Evolutionary conservation across 257 asterid species (phyloP).

Genomic region (Lavandula angustifolia): DNA sequence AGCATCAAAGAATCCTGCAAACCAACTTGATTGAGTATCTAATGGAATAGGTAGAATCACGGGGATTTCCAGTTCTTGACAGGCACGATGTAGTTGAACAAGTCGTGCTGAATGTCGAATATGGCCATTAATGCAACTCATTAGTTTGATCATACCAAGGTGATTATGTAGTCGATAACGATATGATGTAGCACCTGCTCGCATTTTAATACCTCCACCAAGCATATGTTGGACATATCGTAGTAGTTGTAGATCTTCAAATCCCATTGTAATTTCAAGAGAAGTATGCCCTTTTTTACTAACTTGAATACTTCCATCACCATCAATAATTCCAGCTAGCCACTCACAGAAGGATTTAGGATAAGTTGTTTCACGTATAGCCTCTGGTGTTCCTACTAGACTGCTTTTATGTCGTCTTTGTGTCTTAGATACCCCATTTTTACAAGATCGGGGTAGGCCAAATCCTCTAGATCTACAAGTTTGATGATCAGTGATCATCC

Average conservation of each 20-base stretch:
- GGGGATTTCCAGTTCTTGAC: slow-evolving; percentile 14
- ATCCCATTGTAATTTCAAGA: slow-evolving; percentile 21
- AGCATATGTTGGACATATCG: slow-evolving; percentile 28
- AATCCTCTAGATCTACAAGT: slow-evolving; percentile 86
- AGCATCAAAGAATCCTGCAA: slow-evolving; percentile 18
- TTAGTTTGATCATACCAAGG: not conserved
- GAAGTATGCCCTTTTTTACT: slow-evolving; percentile 6
- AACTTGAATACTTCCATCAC: slow-evolving; percentile 27
- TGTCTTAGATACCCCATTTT: no score
- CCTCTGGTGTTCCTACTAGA: no score
- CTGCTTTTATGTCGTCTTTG: no score
- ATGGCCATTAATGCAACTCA: not conserved
- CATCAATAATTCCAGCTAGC: slow-evolving; percentile 27
- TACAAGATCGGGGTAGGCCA: slow-evolving; percentile 42
- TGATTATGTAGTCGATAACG: slow-evolving; percentile 19
- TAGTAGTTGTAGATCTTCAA: slow-evolving; percentile 20
- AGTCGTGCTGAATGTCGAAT: slow-evolving; percentile 25
- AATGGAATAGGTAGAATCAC: not conserved
- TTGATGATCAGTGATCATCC: slow-evolving; percentile 72
- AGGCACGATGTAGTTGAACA: slow-evolving; percentile 19
- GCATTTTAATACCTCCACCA: slow-evolving; percentile 34
- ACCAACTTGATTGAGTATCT: slow-evolving; percentile 10
- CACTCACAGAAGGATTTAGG: slow-evolving; percentile 22
- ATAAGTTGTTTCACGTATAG: not conserved
- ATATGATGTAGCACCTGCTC: slow-evolving; percentile 25